These are phyloP conservation scores for Diaporthe vaccinii DNA, from an alignment of 2,329 filamentous ascomycete species.

Conservation along the genomic window DNA sequence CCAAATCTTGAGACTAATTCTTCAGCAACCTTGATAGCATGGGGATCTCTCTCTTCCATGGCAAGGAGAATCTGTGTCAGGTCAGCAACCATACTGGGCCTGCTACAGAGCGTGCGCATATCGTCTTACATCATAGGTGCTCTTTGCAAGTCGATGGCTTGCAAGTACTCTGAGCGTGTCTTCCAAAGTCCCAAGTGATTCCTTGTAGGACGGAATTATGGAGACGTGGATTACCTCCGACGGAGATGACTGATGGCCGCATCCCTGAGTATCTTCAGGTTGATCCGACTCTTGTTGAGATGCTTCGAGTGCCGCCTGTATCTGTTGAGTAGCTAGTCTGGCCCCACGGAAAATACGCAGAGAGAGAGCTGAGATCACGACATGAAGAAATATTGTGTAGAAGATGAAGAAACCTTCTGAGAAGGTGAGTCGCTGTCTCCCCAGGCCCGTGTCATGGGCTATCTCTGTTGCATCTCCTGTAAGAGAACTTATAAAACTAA, in stretches of 20 bases:
- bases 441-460: neutral
- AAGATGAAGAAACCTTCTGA: conserved; percentile 23
- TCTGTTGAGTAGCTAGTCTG: conserved; percentile 22
- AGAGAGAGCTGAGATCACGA: neutral
- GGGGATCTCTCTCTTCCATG: neutral
- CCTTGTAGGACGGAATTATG: conserved; percentile 26
- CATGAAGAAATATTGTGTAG: conserved; percentile 17
- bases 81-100: neutral
- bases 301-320: neutral
- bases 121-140: conserved; percentile 13
- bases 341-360: conserved; percentile 22
- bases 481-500: too few relatives aligned
- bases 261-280: neutral
- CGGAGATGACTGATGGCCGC: neutral
- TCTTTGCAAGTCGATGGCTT: conserved; percentile 17
- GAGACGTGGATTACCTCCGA: neutral
- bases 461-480: neutral
- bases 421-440: neutral
- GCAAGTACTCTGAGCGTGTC: conserved; percentile 21
- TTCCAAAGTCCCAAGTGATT: conserved; percentile 12
- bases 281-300: neutral
- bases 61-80: conserved; percentile 7
- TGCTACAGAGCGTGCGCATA: neutral
- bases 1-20: neutral
- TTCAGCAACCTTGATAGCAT: neutral